Base-by-base conservation (phyloP, 805 yeast genomes). In the Candida suzukii region DNA sequence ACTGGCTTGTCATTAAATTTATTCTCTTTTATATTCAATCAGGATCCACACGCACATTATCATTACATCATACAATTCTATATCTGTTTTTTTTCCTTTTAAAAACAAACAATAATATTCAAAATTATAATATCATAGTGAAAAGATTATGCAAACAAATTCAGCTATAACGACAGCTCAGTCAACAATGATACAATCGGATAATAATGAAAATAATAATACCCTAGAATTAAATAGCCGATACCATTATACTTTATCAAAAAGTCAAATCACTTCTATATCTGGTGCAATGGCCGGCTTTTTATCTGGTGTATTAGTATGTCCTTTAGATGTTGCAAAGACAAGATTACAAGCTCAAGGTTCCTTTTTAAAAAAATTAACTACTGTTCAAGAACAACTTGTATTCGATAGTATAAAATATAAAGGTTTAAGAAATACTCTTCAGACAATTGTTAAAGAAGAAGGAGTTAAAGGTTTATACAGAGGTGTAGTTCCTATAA, bases 261-360 rank as follows among this genome's bases (percentile, higher is more conserved):
- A 52, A 17, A 50, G 43, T 17, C 56, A 81, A 52, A 71, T 88
- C 28, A 78, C 84, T 13, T 93, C 98, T 7, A 52, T 84, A 0
- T 76, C 95, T 2, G 99, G 99, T 0, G 97, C 97, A 1, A 61
- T 88, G n/a, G 87, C 97, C 1, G 99, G 99, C 2, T 83, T 93
- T 49, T 56, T 86, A 8, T 80, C 97, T 0, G 98, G 98, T 0
- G 73, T 90, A 2, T 70, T 77, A 2, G 99, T 93, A 7, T 93
- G 98, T 61, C 99, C 99, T 0, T 65, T 93, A 27, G 99, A 93
- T 57, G 99, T 93, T 37, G 91, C 93, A 13, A 93, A 93, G 61
- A 93, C 99, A 5, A 67, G 95, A 51, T 70, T 90, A 35, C 99
- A 91, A 63, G 97, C 97, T 1, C 95, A 87, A 57, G 95, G 96